These are phyloP conservation scores for Penicillium sp. DNA, from an alignment of 2,329 filamentous ascomycete genomes.

Conservation along the genomic window DNA sequence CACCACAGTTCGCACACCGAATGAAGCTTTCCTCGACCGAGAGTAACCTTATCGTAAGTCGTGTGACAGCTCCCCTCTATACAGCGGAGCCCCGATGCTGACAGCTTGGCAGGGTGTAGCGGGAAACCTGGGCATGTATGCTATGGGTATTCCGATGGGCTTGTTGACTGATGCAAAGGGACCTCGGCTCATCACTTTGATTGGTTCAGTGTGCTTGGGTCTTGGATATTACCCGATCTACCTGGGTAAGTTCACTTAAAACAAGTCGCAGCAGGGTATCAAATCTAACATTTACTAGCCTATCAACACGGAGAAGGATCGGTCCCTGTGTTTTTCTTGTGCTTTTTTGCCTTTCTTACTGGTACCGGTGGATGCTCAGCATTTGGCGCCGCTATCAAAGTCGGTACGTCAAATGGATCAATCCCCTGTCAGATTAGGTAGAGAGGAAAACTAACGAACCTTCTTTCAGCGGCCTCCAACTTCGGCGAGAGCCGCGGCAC, in stretches of 20 bases:
- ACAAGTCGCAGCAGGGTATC: not conserved
- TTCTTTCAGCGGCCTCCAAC: constrained; percentile 71
- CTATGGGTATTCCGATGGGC: constrained; percentile 82
- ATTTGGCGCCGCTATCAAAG: constrained; percentile 86
- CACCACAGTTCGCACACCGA: constrained; percentile 86
- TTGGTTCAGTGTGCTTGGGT: constrained; percentile 71
- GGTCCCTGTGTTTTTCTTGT: constrained; percentile 61
- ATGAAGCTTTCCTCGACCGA: constrained; percentile 88
- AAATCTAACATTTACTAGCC: constrained; percentile 47
- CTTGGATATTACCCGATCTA: constrained; percentile 85
- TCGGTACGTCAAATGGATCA: constrained; percentile 42
- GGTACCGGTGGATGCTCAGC: constrained; percentile 87
- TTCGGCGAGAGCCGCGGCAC: constrained; percentile 90
- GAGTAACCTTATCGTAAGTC: constrained; percentile 79
- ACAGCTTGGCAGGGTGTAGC: constrained; percentile 51
- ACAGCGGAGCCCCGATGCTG: constrained; percentile 16
- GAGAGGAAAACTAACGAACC: constrained; percentile 10
- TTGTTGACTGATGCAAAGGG: constrained; percentile 82
- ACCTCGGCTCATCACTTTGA: constrained; percentile 73
- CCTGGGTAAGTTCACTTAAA: constrained; percentile 39
- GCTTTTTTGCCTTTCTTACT: constrained; percentile 80
- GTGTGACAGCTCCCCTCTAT: not conserved
- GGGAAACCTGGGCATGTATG: constrained; percentile 81
- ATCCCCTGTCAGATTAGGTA: not conserved
- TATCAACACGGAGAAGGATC: constrained; percentile 68